A percentile compares a stretch with the other conserved stretches of the same genome.
phyloP scores from a whole-genome alignment of 768 basidiomycete genomes.

The Naganishia friedmannii region DNA sequence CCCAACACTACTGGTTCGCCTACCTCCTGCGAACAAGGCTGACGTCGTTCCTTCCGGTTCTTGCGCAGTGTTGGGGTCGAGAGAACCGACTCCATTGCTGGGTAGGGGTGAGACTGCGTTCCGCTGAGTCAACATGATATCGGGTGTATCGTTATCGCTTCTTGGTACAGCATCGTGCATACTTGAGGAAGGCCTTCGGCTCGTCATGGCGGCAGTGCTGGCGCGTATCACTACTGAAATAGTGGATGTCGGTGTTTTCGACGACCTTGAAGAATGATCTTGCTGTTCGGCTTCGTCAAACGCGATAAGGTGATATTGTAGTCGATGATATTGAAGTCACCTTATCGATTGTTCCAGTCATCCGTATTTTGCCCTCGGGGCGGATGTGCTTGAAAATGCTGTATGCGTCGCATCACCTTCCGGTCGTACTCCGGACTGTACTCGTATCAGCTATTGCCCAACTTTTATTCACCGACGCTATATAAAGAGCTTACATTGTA shows the following conservation, averaged over 20 bases:
- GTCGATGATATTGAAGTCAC: too few relatives aligned
- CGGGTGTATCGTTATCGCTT: neutral
- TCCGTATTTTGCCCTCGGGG: neutral
- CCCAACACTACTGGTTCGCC: slow-evolving; percentile 16
- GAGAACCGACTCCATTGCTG: too few relatives aligned
- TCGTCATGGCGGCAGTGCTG: neutral
- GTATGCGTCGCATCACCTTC: neutral
- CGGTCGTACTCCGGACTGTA: neutral
- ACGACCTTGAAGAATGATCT: too few relatives aligned
- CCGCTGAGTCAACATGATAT: slow-evolving; percentile 5
- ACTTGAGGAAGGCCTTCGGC: neutral
- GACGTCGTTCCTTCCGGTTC: slow-evolving; percentile 2
- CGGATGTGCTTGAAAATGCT: neutral
- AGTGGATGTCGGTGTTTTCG: neutral
- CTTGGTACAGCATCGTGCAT: neutral
- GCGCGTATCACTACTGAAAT: neutral
- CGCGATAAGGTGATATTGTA: too few relatives aligned
- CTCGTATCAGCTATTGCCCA: neutral
- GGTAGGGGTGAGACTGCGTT: neutral
- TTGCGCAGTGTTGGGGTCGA: neutral
- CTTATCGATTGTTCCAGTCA: neutral
- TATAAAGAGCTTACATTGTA: too few relatives aligned
- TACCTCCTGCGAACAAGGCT: slow-evolving; percentile 6
- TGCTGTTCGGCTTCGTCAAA: too few relatives aligned
- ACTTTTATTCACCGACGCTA: neutral